These are phyloP conservation scores for Lenzites betulinus DNA, from an alignment of 768 basidiomycete genomes.

Conservation along the genomic window DNA sequence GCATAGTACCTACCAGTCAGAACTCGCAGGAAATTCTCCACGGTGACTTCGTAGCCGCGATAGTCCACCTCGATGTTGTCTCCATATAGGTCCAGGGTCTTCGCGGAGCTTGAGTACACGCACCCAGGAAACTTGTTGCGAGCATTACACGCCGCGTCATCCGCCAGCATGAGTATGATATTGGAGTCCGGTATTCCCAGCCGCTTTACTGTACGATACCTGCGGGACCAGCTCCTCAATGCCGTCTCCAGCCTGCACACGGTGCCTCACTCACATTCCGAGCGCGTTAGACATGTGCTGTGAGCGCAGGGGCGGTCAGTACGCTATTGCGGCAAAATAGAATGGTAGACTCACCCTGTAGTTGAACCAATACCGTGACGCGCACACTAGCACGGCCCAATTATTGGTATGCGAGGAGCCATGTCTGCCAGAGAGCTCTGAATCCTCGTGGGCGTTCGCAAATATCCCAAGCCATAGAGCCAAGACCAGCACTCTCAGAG, in stretches of 20 bases:
- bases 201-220: conserved; percentile 98
- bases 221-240: conserved; percentile 30
- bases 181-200: conserved; percentile 98
- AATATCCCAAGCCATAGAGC: not conserved
- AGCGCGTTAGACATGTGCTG: conserved; percentile 99
- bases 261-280: conserved; percentile 69
- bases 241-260: not conserved
- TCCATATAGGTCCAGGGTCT: conserved; percentile 87
- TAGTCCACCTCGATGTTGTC: conserved; percentile 99
- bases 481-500: not conserved
- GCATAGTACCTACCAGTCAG: conserved; percentile 69
- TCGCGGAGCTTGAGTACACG: conserved; percentile 87
- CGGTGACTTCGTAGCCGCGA: conserved; percentile 96
- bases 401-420: conserved; percentile 81
- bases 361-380: conserved; percentile 98
- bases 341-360: conserved; percentile 69
- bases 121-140: conserved; percentile 91
- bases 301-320: not conserved
- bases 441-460: not conserved
- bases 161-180: conserved; percentile 98
- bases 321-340: too few species aligned
- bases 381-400: conserved; percentile 96
- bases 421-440: conserved; percentile 16
- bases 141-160: conserved; percentile 92
- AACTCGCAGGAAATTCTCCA: conserved; percentile 92